Evolutionary conservation across 2,329 filamentous ascomycete genomes (phyloP), one percentile per base, ranked within the genome.

Genomic region (Oidium heveae): DNA sequence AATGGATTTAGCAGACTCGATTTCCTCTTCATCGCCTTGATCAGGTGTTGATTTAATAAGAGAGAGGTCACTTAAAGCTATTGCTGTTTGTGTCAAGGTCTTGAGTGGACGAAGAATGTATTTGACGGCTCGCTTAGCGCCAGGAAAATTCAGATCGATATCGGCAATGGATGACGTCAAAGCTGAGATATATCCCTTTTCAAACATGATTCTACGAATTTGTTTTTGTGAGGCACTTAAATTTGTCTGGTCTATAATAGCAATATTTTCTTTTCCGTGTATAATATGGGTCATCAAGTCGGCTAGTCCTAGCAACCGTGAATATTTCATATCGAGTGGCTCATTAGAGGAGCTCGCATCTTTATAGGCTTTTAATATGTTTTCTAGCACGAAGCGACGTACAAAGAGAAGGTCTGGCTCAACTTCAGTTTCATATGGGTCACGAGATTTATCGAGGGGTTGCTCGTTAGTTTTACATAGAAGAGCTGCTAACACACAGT

Each of bases 271-370:
- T 65, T 83, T 84, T 47, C 86, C 84, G 55, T 82, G 85, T 59
- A 95, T 79, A 77, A 98, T 91, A 56, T 86, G 80, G 60, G 87
- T 82, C 76, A 98, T 95, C 44, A 96, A 76, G 64, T 96, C 89
- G 12, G 86, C 84, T 12, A 98, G 74, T 51, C 79, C 84, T 60
- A 95, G 76, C 70, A 98, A 80, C 56, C 86, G 81, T 9, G 86
- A 81, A 67, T 96, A 98, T 59, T 91, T 87, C 55, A 77, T 71
- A 61, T 96, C 88, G 22, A 94, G 72, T 6, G 84, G 71, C 62
- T 98, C 91, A 15, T 76, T 79, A 0, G 86, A 87, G 13, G 75
- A 70, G 46, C 80, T 83, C 0, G 88, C 86, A 63, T 94, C 87
- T 64, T 88, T 93, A 69, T 94, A 96, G 0, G 88, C 84, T 63